Evolutionary conservation across 2,329 filamentous ascomycete species (phyloP), one percentile per base, ranked within the genome.

Genomic region (Lasiodiplodia sp.): DNA sequence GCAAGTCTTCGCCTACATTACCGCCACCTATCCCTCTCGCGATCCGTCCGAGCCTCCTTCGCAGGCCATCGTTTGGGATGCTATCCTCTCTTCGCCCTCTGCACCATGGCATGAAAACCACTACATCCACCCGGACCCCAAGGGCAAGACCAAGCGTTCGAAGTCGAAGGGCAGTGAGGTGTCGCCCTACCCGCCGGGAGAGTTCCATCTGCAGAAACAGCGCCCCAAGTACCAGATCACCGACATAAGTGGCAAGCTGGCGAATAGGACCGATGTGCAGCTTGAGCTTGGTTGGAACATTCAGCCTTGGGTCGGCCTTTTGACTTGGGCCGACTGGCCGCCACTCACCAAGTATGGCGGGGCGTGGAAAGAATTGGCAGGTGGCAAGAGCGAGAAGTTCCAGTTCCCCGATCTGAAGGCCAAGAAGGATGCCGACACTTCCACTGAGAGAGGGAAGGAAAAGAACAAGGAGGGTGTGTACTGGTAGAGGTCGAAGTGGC

Each of bases 191-290:
- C 76, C 77, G 69, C 89, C 90, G 6, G 95, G 94, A 37, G 86
- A 92, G 66, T 82, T 98, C 49, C 86, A 88, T 68, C 86, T 98
- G 72, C 89, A 89, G 77, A 94, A 94, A 80, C 93, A 97, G 79
- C 91, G 91, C 77, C 92, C 94, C 2, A 99, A 99, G 82, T 99
- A 99, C 85, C 94, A 97, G 78, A 96, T 99, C 81, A 97, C 94
- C 4, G 94, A 97, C 79, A 92, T 95, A 12, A 87, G 87, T 12
- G 92, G 94, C 70, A 90, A 89, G 79, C 86, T 98, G 72, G 92
- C 92, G 56, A 86, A 91, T 75, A 85, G 89, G 60, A 83, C 86
- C 63, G 89, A 96, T 78, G 93, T 95, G 68, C 90, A 88, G 37
- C 84, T 99, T 71, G 89, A 90, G 75, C 84, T 98, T 66, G 91